Percentiles rank a stretch among this genome's conserved stretches.
phyloP scores from a whole-genome alignment of 2,329 filamentous ascomycete species.

The Talaromyces sp. region DNA sequence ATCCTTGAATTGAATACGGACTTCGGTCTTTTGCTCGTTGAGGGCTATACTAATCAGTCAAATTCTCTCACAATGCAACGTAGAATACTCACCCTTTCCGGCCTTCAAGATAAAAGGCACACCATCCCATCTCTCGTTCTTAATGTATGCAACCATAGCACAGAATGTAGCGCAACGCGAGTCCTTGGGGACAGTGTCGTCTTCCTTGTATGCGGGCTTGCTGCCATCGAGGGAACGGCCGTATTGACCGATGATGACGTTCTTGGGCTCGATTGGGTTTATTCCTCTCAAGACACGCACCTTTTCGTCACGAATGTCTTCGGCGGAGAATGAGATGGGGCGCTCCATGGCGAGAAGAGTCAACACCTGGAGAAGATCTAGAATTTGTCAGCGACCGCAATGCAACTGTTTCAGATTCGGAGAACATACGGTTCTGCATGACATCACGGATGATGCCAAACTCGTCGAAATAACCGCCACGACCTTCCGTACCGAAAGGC shows the following conservation, averaged over 20 bases:
- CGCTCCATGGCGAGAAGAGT: conserved; percentile 97
- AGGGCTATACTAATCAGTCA: conserved; percentile 55
- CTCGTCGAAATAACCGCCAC: conserved; percentile 98
- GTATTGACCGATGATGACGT: conserved; percentile 99
- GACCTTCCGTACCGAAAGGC: conserved; percentile 95
- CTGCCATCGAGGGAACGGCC: conserved; percentile 91
- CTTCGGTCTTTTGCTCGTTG: conserved; percentile 99
- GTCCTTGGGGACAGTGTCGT: conserved; percentile 95
- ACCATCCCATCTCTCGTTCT: conserved; percentile 99
- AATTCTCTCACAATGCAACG: not conserved
- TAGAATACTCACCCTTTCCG: conserved; percentile 62
- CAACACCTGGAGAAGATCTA: conserved; percentile 86
- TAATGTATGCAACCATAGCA: conserved; percentile 95
- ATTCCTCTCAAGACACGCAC: conserved; percentile 90
- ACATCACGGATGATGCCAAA: conserved; percentile 99
- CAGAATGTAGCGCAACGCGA: conserved; percentile 98
- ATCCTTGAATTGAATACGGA: conserved; percentile 98
- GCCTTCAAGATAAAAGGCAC: conserved; percentile 99
- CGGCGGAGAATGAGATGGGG: conserved; percentile 94
- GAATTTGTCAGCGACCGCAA: not conserved
- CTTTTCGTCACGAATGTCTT: conserved; percentile 98
- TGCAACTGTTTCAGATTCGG: not conserved
- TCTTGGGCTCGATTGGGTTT: conserved; percentile 94
- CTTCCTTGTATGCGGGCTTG: conserved; percentile 98
- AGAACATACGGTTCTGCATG: conserved; percentile 82